phyloP scores from a whole-genome alignment of 2,329 filamentous ascomycete genomes.

The Purpureocillium takamizusanense region DNA sequence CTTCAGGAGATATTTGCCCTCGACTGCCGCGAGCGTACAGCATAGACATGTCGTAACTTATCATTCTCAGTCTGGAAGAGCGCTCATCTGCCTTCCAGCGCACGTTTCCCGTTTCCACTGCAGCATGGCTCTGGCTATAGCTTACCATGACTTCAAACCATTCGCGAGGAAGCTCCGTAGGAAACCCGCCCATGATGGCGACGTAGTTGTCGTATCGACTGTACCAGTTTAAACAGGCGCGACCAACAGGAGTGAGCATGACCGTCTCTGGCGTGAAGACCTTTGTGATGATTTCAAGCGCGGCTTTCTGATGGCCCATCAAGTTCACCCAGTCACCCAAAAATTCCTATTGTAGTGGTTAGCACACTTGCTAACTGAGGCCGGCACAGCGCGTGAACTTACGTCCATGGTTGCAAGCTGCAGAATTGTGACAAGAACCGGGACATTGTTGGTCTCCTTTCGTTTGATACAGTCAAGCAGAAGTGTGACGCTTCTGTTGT shows the following conservation, averaged over 20 bases:
- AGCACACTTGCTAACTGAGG: conserved; percentile 2
- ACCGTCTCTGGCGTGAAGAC: conserved; percentile 71
- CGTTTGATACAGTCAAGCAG: conserved; percentile 64
- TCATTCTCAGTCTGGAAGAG: conserved; percentile 57
- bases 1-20: conserved; percentile 52
- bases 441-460: conserved; percentile 60
- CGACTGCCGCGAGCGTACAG: conserved; percentile 63
- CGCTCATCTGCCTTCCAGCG: conserved; percentile 59
- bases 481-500: conserved; percentile 76
- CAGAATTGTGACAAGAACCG: conserved; percentile 77
- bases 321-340: conserved; percentile 93
- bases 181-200: conserved; percentile 72
- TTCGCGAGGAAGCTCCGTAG: conserved; percentile 61
- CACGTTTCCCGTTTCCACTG: conserved; percentile 52
- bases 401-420: conserved; percentile 93
- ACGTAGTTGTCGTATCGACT: conserved; percentile 79
- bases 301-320: conserved; percentile 85
- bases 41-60: conserved; percentile 72
- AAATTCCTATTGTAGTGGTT: conserved; percentile 58
- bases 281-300: conserved; percentile 68
- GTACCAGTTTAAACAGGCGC: conserved; percentile 82
- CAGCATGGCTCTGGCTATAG: conserved; percentile 51
- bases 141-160: conserved; percentile 65
- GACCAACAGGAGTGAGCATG: conserved; percentile 59
- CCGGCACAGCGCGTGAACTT: conserved; percentile 14